These are phyloP conservation scores for Colletotrichum sp. DNA, from an alignment of 2,329 filamentous ascomycete species.

Conservation along the genomic window DNA sequence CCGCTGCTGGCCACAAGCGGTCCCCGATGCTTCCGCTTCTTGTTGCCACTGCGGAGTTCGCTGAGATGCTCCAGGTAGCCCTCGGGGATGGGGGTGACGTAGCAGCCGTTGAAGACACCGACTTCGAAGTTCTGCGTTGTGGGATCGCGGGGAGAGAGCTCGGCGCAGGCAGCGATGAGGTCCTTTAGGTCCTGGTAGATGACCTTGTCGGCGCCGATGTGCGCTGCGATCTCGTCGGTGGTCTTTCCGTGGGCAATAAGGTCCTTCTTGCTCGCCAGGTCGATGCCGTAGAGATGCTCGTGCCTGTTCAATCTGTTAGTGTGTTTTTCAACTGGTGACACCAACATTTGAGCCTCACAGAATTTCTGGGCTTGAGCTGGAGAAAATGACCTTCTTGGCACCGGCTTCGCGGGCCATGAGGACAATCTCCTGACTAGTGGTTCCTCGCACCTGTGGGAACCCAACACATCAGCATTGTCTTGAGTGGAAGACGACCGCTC, in stretches of 20 bases:
- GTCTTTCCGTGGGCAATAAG: slow-evolving; percentile 47
- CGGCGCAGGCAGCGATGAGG: slow-evolving; percentile 78
- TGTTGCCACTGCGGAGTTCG: slow-evolving; percentile 66
- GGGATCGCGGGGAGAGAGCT: slow-evolving; percentile 66
- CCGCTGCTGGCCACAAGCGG: slow-evolving; percentile 3
- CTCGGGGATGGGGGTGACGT: slow-evolving; percentile 79
- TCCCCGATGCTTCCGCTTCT: slow-evolving; percentile 51
- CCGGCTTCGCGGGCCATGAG: slow-evolving; percentile 84
- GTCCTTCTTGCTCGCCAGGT: slow-evolving; percentile 47
- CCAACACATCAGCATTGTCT: neutral
- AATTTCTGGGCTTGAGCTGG: slow-evolving; percentile 81
- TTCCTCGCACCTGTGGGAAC: slow-evolving; percentile 73
- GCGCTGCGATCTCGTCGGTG: slow-evolving; percentile 44
- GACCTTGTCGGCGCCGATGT: slow-evolving; percentile 57
- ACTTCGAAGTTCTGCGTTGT: slow-evolving; percentile 76
- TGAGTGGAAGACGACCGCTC: neutral
- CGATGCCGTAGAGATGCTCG: slow-evolving; percentile 46
- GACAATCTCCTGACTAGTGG: slow-evolving; percentile 69
- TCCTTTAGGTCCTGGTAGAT: slow-evolving; percentile 70
- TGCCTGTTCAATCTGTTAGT: neutral
- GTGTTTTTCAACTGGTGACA: neutral
- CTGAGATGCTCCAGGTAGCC: slow-evolving; percentile 86
- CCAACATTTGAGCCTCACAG: slow-evolving; percentile 71
- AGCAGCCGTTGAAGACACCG: slow-evolving; percentile 89
- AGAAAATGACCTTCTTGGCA: slow-evolving; percentile 83